These are phyloP conservation scores for Sclerotinia sclerotiorum DNA, from an alignment of 2,329 filamentous ascomycete species.

Conservation along the genomic window DNA sequence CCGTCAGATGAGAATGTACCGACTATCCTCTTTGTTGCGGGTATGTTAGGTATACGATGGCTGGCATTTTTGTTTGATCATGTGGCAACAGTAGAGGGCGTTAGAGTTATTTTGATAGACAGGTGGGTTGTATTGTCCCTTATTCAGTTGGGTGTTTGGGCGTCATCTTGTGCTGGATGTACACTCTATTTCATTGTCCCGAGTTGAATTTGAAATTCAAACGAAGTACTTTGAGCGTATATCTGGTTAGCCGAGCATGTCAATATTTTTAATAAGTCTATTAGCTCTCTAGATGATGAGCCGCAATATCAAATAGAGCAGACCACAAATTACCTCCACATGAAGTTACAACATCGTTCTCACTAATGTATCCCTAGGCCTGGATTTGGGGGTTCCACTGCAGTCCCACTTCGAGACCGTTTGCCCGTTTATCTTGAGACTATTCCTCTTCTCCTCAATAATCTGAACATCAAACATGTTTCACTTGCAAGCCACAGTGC, in stretches of 20 bases:
- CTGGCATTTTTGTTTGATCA: slow-evolving; percentile 37
- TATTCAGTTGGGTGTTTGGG: not conserved
- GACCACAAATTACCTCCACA: not conserved
- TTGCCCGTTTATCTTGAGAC: slow-evolving; percentile 45
- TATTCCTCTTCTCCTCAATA: slow-evolving; percentile 43
- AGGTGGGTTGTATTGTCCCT: slow-evolving; percentile 37
- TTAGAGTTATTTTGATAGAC: slow-evolving; percentile 44
- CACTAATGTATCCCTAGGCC: slow-evolving; percentile 40
- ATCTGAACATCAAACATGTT: slow-evolving; percentile 42
- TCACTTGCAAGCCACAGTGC: slow-evolving; percentile 45
- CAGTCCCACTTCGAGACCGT: slow-evolving; percentile 42
- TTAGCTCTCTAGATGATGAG: too few species aligned
- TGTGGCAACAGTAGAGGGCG: slow-evolving; percentile 38
- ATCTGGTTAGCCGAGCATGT: not conserved
- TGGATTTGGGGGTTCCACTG: slow-evolving; percentile 47
- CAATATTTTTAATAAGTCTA: not conserved
- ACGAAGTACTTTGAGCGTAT: not conserved
- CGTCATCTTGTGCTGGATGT: not conserved
- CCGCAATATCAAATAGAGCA: not conserved
- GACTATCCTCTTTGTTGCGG: slow-evolving; percentile 43
- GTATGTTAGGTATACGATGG: slow-evolving; percentile 44
- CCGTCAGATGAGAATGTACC: slow-evolving; percentile 33
- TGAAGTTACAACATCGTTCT: not conserved
- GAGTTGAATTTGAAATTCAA: not conserved
- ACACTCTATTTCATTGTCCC: not conserved